Conservation (phyloP, 495 filamentous ascomycete genomes). For the Aspergillus funiculosus region DNA sequence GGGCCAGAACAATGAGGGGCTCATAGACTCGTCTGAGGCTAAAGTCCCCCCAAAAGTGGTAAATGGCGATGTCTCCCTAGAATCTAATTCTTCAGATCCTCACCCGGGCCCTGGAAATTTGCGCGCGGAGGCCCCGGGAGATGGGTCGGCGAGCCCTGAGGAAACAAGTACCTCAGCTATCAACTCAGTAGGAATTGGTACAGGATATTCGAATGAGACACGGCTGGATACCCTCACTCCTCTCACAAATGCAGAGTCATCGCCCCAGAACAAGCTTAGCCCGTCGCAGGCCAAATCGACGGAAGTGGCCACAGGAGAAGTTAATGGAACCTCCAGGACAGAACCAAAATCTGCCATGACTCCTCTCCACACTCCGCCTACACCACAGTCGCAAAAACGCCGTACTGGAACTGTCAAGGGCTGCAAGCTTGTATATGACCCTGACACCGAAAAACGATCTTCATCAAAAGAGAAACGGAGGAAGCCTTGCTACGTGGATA, state of each 20-base stretch:
- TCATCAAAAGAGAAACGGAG: conserved; percentile 59
- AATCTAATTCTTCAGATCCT: conserved; percentile 7
- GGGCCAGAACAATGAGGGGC: conserved; percentile 17
- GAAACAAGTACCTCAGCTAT: conserved; percentile 60
- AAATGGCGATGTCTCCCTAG: conserved; percentile 9
- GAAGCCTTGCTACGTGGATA: conserved; percentile 66
- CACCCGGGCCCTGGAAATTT: conserved; percentile 11
- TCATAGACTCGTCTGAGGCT: conserved; percentile 5
- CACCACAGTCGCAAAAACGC: conserved; percentile 53
- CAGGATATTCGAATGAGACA: conserved; percentile 42
- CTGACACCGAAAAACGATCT: conserved; percentile 58
- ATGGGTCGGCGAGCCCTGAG: conserved; percentile 61
- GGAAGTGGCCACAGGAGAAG: conserved; percentile 20
- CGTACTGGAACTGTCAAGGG: conserved; percentile 60
- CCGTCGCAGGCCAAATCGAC: conserved; percentile 40
- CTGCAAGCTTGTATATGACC: conserved; percentile 67
- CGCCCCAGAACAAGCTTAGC: conserved; percentile 57
- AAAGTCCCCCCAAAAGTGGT: conserved; percentile 8
- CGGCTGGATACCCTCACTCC: conserved; percentile 62
- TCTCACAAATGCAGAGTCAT: conserved; percentile 69
- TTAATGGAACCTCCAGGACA: conserved; percentile 12
- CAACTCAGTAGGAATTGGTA: conserved; percentile 38
- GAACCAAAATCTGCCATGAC: conserved; percentile 36
- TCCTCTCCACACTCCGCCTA: conserved; percentile 46
- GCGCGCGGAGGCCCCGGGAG: conserved; percentile 37